phyloP scores from a whole-genome alignment of 1,284 basidiomycete species.

The Moniliophthora roreri region DNA sequence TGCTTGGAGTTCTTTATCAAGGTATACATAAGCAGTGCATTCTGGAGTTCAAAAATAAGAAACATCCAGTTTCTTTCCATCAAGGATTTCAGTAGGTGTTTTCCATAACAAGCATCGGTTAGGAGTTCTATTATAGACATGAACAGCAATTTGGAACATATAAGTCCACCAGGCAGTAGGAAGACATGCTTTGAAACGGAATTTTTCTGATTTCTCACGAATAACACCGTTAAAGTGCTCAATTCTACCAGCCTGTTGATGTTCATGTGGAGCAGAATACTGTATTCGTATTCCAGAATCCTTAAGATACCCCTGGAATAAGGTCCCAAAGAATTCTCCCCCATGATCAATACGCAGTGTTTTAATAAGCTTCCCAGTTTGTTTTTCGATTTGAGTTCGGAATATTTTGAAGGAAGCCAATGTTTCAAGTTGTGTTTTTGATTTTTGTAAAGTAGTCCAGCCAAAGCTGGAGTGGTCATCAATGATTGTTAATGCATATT shows the following conservation, averaged over 20 bases:
- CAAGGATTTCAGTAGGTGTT: background rate
- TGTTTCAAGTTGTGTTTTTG: slow-evolving; percentile 5
- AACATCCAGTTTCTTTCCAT: background rate
- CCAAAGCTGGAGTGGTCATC: slow-evolving; percentile 26
- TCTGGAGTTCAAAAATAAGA: background rate
- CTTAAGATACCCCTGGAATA: background rate
- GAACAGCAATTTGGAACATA: slow-evolving; percentile 18
- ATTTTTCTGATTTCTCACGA: slow-evolving; percentile 18
- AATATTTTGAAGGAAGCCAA: slow-evolving; percentile 1
- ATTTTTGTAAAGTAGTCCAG: slow-evolving; percentile 12
- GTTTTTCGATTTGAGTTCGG: slow-evolving; percentile 1
- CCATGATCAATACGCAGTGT: slow-evolving; percentile 13
- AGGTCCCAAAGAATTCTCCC: slow-evolving; percentile 10
- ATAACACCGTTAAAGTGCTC: slow-evolving; percentile 9
- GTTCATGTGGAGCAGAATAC: slow-evolving; percentile 3
- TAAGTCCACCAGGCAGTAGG: slow-evolving; percentile 27
- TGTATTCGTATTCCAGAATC: slow-evolving; percentile 9
- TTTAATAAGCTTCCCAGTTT: slow-evolving; percentile 7
- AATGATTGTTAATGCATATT: slow-evolving; percentile 27
- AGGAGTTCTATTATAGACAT: slow-evolving; percentile 26
- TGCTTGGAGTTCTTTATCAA: background rate
- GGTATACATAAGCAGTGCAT: background rate
- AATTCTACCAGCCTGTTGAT: slow-evolving; percentile 15
- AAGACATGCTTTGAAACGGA: slow-evolving; percentile 20
- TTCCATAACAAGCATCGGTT: background rate